These are phyloP conservation scores for Gossypium davidsonii DNA, from an alignment of 441 rosid genomes.

Conservation along the genomic window DNA sequence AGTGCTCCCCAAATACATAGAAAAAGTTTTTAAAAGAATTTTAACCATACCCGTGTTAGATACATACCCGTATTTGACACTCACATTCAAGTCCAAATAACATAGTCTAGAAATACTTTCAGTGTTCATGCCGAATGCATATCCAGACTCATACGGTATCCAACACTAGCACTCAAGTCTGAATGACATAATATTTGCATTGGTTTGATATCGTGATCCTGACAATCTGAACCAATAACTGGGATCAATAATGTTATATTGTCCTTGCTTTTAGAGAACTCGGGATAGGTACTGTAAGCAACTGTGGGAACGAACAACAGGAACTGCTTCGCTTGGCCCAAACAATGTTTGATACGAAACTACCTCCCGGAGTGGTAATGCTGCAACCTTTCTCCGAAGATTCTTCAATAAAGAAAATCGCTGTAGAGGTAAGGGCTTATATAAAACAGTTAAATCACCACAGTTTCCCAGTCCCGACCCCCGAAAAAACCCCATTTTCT, in stretches of 20 bases:
- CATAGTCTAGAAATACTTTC: not conserved
- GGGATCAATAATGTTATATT: not conserved
- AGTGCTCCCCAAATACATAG: not conserved
- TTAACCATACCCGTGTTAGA: not conserved
- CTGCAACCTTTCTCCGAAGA: constrained; percentile 89
- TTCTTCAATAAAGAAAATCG: constrained; percentile 70
- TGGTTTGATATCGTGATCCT: constrained; percentile 1
- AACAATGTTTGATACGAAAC: constrained; percentile 84
- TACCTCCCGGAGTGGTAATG: constrained; percentile 73
- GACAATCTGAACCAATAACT: not conserved
- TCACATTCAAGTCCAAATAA: not conserved
- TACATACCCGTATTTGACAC: not conserved
- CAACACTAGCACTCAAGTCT: not conserved
- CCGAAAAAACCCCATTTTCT: not conserved
- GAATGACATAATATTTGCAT: not conserved
- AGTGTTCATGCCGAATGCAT: too few species aligned
- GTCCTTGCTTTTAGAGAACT: constrained; percentile 54
- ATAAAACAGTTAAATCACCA: not conserved
- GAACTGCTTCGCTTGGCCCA: constrained; percentile 76
- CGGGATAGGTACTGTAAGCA: constrained; percentile 61
- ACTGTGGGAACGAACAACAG: constrained; percentile 55
- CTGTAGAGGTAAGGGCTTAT: constrained; percentile 51
- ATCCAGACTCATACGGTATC: not conserved
- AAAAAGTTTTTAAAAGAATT: not conserved
- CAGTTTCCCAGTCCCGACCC: not conserved